Conservation (phyloP, 441 rosid species). For the Populus trichocarpa region DNA sequence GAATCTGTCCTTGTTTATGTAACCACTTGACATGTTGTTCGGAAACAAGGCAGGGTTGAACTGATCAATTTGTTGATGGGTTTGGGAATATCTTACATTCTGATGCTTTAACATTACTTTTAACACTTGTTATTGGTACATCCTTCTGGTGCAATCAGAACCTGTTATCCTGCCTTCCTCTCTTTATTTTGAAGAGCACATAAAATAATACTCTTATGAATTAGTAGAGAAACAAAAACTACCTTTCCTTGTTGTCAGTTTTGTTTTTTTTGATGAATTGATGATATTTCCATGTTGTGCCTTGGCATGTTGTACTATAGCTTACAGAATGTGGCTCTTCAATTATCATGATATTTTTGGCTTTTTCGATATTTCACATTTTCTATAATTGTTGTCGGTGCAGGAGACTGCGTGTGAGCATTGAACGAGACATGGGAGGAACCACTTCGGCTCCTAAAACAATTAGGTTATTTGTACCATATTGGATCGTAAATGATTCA, state of each 20-base stretch:
- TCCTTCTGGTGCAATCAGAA: not conserved
- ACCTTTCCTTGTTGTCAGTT: not conserved
- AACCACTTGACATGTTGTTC: not conserved
- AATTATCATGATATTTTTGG: not conserved
- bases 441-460: conserved; percentile 80
- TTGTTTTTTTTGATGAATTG: not conserved
- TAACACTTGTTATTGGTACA: not conserved
- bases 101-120: not conserved
- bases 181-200: not conserved
- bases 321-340: not conserved
- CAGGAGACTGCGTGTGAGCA: conserved; percentile 95
- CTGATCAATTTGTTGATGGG: not conserved
- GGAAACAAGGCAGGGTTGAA: not conserved
- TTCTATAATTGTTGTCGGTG: conserved; percentile 15
- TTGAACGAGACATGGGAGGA: conserved; percentile 95
- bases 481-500: conserved; percentile 92
- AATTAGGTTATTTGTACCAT: conserved; percentile 89
- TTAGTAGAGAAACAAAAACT: not conserved
- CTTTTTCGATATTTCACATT: not conserved
- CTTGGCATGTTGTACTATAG: not conserved
- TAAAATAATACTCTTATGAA: not conserved
- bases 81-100: not conserved
- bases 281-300: not conserved
- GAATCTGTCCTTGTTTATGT: not conserved
- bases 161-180: not conserved